Conservation (phyloP, 768 basidiomycete species). For the Amyloporia xantha region DNA sequence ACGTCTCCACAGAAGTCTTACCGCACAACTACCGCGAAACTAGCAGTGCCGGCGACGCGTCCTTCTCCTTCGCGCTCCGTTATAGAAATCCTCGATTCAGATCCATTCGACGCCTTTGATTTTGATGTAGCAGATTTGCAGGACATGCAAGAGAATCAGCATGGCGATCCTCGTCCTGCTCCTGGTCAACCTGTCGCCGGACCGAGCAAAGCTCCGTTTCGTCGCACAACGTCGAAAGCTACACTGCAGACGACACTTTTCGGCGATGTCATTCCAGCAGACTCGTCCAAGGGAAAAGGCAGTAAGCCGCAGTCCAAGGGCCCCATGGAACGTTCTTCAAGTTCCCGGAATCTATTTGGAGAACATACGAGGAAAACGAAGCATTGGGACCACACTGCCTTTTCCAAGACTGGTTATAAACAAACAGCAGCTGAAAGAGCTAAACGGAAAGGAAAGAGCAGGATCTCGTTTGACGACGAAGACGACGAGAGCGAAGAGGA, state of each 20-base stretch:
- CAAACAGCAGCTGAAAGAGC: slow-evolving; percentile 43
- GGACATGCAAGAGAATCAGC: slow-evolving; percentile 45
- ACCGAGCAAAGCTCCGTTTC: slow-evolving; percentile 20
- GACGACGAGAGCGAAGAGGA: slow-evolving; percentile 52
- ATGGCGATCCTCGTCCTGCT: slow-evolving; percentile 37
- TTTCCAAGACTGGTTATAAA: slow-evolving; percentile 73
- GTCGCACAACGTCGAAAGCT: slow-evolving; percentile 26
- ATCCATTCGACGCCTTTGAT: slow-evolving; percentile 34
- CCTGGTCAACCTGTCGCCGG: slow-evolving; percentile 33
- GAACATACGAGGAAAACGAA: slow-evolving; percentile 49
- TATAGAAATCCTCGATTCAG: slow-evolving; percentile 39
- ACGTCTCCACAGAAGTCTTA: slow-evolving; percentile 18
- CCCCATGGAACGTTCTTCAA: slow-evolving; percentile 36
- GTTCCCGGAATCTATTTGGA: slow-evolving; percentile 14
- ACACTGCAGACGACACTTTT: slow-evolving; percentile 60
- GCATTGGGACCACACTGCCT: slow-evolving; percentile 87
- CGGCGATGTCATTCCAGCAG: slow-evolving; percentile 44
- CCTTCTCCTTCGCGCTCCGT: slow-evolving; percentile 10
- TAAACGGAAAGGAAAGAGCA: slow-evolving; percentile 41
- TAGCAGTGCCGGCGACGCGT: slow-evolving; percentile 12
- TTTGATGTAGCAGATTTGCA: slow-evolving; percentile 45
- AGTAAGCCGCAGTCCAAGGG: slow-evolving; percentile 21
- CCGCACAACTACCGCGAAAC: slow-evolving; percentile 13
- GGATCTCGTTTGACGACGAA: slow-evolving; percentile 38
- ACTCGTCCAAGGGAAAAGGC: slow-evolving; percentile 26